Percentiles rank a stretch among this genome's conserved stretches.
phyloP scores from a whole-genome alignment of 352 stramenopile species.

The Phytopythium boreale region DNA sequence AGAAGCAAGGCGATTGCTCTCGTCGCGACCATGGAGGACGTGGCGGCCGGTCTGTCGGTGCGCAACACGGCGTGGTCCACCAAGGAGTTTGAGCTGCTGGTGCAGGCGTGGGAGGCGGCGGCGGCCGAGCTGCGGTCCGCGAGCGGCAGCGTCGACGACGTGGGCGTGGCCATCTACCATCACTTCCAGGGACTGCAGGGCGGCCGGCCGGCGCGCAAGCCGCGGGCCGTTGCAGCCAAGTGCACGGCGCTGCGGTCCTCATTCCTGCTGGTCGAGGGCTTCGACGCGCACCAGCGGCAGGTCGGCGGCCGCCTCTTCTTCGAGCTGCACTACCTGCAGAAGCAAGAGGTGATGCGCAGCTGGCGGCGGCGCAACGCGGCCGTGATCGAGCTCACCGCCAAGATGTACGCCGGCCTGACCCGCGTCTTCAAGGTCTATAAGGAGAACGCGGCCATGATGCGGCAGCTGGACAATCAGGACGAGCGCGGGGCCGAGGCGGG shows the following conservation, averaged over 20 bases:
- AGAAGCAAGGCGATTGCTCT: neutral
- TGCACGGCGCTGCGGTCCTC: conserved; percentile 32
- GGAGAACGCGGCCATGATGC: neutral
- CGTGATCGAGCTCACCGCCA: conserved; percentile 23
- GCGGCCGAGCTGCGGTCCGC: conserved; percentile 5
- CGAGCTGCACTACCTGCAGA: conserved; percentile 15
- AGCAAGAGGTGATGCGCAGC: conserved; percentile 12
- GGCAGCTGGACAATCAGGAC: conserved; percentile 10
- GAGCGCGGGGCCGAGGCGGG: conserved; percentile 5
- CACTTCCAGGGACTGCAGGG: conserved; percentile 27
- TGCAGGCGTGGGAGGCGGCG: conserved; percentile 30
- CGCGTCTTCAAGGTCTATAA: conserved; percentile 25
- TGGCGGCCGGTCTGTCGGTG: neutral
- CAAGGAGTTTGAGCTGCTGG: conserved; percentile 25
- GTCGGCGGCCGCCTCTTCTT: conserved; percentile 19
- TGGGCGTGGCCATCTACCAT: conserved; percentile 14
- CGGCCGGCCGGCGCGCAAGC: conserved; percentile 28
- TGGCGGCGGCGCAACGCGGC: conserved; percentile 32
- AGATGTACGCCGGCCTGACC: conserved; percentile 19
- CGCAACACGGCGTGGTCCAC: conserved; percentile 16
- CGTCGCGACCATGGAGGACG: conserved; percentile 1
- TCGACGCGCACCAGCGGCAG: conserved; percentile 18
- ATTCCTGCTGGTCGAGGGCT: conserved; percentile 26
- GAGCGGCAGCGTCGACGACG: conserved; percentile 9
- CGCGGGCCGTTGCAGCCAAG: conserved; percentile 29